Evolutionary conservation across 2,329 filamentous ascomycete genomes (phyloP).

Genomic region (Talaromyces atroroseus): DNA sequence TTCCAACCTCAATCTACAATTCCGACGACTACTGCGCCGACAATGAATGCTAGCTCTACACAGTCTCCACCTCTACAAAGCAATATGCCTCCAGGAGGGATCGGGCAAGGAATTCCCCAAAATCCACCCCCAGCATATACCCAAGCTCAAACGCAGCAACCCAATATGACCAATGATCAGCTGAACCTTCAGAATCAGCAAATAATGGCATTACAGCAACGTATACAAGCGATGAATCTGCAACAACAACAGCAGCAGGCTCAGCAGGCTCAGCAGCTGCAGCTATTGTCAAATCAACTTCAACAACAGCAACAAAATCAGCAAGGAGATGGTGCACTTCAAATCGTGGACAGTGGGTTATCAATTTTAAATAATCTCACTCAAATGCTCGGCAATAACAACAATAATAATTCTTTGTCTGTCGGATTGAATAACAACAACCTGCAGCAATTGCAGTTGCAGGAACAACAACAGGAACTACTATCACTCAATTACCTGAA

Average conservation of each 20-base stretch:
- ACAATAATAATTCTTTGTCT: not conserved
- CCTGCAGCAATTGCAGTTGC: constrained; percentile 5
- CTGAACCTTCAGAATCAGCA: constrained; percentile 7
- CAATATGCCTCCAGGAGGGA: not conserved
- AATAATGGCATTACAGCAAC: constrained; percentile 8
- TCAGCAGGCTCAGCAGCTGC: not conserved
- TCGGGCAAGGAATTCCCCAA: not conserved
- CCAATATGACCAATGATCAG: not conserved
- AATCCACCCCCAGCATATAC: not conserved
- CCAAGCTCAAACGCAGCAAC: constrained; percentile 1
- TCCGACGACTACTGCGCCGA: not conserved
- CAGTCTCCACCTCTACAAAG: not conserved
- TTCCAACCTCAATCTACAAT: not conserved
- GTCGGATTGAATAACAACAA: not conserved
- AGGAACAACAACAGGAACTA: constrained; percentile 6
- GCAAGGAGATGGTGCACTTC: constrained; percentile 1
- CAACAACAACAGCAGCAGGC: constrained; percentile 8
- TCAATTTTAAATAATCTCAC: constrained; percentile 7
- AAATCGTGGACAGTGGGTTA: not conserved
- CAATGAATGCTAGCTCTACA: not conserved
- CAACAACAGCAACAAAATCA: constrained; percentile 1
- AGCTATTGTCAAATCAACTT: constrained; percentile 6
- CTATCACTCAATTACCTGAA: not conserved
- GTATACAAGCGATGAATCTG: constrained; percentile 9
- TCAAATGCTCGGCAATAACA: not conserved